Conservation (phyloP, 2,329 filamentous ascomycete genomes). For the Beauveria brongniartii region DNA sequence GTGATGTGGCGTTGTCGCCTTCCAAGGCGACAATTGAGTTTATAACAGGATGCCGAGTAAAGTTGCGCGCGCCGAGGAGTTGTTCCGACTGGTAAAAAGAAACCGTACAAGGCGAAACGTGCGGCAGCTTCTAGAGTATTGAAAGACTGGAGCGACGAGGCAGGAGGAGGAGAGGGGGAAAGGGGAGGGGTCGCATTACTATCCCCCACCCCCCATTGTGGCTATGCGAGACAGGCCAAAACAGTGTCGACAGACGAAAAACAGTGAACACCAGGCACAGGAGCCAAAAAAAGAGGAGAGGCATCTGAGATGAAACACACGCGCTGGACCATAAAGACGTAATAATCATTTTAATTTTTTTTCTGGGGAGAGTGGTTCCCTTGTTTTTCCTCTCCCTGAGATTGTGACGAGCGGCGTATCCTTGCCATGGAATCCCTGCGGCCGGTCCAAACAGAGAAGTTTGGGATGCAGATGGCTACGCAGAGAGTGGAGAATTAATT, state of each 20-base stretch:
- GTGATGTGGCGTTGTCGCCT: background rate
- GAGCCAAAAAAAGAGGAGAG: background rate
- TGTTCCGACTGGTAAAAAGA: background rate
- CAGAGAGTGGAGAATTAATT: background rate
- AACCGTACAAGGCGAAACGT: background rate
- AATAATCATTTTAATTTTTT: background rate
- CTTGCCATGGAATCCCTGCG: background rate
- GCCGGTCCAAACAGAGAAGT: background rate
- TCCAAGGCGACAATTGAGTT: background rate
- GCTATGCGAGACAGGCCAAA: constrained; percentile 7
- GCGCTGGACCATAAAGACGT: background rate
- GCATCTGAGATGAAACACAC: constrained; percentile 6
- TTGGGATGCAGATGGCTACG: background rate
- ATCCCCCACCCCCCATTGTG: background rate
- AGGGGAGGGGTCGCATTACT: background rate
- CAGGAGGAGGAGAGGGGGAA: background rate
- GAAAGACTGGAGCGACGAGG: background rate
- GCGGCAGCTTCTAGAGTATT: background rate
- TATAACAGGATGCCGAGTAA: background rate
- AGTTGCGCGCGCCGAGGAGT: background rate
- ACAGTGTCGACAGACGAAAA: too few relatives aligned
- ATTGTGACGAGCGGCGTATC: background rate
- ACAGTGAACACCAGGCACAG: background rate
- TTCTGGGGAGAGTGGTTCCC: background rate
- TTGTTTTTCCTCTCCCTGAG: background rate